phyloP scores from a whole-genome alignment of 371 early-diverging fungal genomes.

The Nematocida minor region DNA sequence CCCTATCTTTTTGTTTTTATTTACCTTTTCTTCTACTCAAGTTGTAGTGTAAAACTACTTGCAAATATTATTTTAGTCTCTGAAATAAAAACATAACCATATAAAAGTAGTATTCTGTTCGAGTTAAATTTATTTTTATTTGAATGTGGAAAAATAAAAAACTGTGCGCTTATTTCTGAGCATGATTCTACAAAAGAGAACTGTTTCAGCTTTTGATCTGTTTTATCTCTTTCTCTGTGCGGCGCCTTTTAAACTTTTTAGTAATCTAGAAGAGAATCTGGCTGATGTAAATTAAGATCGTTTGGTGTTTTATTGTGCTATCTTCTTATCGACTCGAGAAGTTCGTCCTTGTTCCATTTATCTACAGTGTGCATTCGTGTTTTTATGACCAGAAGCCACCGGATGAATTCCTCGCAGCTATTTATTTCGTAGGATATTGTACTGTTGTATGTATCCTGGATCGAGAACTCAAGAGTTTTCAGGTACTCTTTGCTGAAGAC shows the following conservation, averaged over 20 bases:
- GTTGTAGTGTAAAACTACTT: too few relatives aligned
- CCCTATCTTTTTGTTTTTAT: too few relatives aligned
- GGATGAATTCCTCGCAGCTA: constrained; percentile 23
- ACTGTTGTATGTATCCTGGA: constrained; percentile 3
- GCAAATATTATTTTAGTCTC: too few relatives aligned
- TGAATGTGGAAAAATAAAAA: too few relatives aligned
- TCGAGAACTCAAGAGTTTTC: not conserved
- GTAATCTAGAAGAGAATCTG: too few relatives aligned
- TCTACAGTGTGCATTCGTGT: constrained; percentile 38
- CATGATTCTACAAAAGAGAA: too few relatives aligned
- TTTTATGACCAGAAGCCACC: constrained; percentile 36
- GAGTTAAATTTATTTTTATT: too few relatives aligned
- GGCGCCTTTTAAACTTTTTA: not conserved
- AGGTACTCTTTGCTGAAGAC: constrained; percentile 11
- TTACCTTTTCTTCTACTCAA: not conserved
- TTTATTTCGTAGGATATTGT: not conserved
- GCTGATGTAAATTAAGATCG: too few relatives aligned
- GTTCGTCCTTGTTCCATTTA: constrained; percentile 28
- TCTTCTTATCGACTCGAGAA: constrained; percentile 16
- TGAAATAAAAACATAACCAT: too few relatives aligned
- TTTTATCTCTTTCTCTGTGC: not conserved
- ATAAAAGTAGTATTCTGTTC: too few relatives aligned
- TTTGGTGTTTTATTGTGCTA: not conserved
- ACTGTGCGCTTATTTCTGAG: too few relatives aligned
- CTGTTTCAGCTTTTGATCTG: too few relatives aligned